phyloP scores from a whole-genome alignment of 192 early-diverging fungal genomes.

The Backusella psychrophila region DNA sequence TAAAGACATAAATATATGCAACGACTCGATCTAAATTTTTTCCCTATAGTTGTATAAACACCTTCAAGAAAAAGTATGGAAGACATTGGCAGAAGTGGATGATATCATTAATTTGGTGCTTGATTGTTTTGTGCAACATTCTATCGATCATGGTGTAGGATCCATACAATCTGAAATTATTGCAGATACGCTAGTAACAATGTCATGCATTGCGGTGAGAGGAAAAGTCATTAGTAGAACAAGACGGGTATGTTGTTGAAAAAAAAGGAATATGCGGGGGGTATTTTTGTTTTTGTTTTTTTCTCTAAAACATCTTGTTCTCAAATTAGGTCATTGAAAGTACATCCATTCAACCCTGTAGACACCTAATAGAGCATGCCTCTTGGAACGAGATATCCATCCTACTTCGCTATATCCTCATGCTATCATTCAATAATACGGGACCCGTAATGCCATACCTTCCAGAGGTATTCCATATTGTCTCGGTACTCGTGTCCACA shows the following conservation, averaged over 20 bases:
- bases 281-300: no score
- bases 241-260: conserved; percentile 59
- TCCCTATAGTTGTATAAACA: conserved; percentile 65
- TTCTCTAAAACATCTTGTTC: background rate
- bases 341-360: conserved; percentile 65
- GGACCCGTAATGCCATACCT: conserved; percentile 67
- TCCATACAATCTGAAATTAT: conserved; percentile 77
- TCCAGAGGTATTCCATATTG: conserved; percentile 82
- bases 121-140: conserved; percentile 72
- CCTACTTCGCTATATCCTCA: conserved; percentile 78
- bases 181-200: conserved; percentile 80
- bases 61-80: conserved; percentile 86
- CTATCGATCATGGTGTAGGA: conserved; percentile 74
- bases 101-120: conserved; percentile 75
- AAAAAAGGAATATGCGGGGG: background rate
- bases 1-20: conserved; percentile 10
- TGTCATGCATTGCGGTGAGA: conserved; percentile 72
- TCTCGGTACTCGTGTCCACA: conserved; percentile 77
- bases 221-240: conserved; percentile 79
- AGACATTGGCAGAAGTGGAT: conserved; percentile 70
- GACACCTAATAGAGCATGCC: conserved; percentile 72
- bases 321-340: conserved; percentile 19
- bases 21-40: no score
- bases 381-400: conserved; percentile 89
- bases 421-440: conserved; percentile 82